These are phyloP conservation scores for Paralagenidium karlingii DNA, from an alignment of 352 stramenopile genomes.

Conservation along the genomic window DNA sequence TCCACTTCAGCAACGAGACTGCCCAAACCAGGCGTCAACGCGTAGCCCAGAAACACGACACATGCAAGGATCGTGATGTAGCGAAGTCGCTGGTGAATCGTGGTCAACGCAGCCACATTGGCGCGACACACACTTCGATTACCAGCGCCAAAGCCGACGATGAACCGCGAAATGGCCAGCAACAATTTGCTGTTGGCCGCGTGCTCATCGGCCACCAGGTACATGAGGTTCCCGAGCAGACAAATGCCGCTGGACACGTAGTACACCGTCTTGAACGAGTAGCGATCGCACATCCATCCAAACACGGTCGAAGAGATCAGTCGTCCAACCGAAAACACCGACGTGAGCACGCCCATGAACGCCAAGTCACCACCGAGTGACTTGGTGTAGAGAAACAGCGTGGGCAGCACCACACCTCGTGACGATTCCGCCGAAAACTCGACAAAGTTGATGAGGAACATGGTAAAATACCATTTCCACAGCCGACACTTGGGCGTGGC, in stretches of 20 bases:
- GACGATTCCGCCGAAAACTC: conserved; percentile 48
- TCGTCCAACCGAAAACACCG: conserved; percentile 41
- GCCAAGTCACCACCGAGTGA: conserved; percentile 36
- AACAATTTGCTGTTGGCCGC: conserved; percentile 19
- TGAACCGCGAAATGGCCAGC: conserved; percentile 37
- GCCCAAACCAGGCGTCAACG: conserved; percentile 43
- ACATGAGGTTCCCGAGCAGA: conserved; percentile 42
- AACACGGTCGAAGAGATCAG: conserved; percentile 53
- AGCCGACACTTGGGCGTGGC: conserved; percentile 2
- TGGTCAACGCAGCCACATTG: conserved; percentile 50
- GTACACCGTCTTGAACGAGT: conserved; percentile 49
- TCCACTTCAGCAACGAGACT: conserved; percentile 31
- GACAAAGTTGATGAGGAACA: conserved; percentile 36
- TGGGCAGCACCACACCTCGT: conserved; percentile 47
- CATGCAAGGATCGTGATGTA: conserved; percentile 59
- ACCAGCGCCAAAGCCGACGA: conserved; percentile 52
- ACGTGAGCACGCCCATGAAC: conserved; percentile 43
- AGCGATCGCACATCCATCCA: conserved; percentile 42
- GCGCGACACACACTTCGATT: conserved; percentile 62
- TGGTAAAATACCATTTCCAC: conserved; percentile 34
- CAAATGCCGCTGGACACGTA: conserved; percentile 18
- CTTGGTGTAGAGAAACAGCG: conserved; percentile 49
- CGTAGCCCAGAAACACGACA: conserved; percentile 61
- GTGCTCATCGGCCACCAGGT: conserved; percentile 31
- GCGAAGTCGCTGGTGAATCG: conserved; percentile 34